Base-by-base conservation (phyloP, 2,329 filamentous ascomycete genomes). In the Camptophora hylomeconis region DNA sequence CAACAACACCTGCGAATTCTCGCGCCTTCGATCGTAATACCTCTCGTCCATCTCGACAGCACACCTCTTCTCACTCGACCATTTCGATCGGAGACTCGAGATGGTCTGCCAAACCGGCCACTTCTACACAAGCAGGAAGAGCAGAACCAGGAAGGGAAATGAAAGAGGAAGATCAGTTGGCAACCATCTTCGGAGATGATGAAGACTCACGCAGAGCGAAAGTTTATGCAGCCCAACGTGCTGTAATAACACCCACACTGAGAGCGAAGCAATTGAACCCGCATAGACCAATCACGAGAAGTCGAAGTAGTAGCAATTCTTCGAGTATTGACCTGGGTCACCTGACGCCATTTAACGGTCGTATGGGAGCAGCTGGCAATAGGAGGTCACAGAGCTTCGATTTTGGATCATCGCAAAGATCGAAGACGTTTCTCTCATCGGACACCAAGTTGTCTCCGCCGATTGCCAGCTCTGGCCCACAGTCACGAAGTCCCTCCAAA, bases 391-490 rank as follows among this genome's bases (percentile, higher is more conserved):
- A 52, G 13, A 61, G 58, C 40, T 58, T 62, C 28, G 58, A 61
- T 34, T 57, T 54, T 30, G 54, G 53, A 20, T 46, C 54, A 17
- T 52, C 53, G 42, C 49, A 44, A 40, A 33, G 46, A 21, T 20
- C 17, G 10, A 38, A 38, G 18, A 17, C 26, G 2, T 13, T 16
- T 4, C 22, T 15, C 16, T 29, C 17, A 15, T 12, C 77, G 55
- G 80, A 89, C 49, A 80, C 83, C 28, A 86, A 84, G 15, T n/a
- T n/a, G n/a, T 86, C 87, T 9, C 87, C 78, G 20, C 87, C 87
- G 4, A 86, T 75, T 16, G 67, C 94, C 19, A 83, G 82, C 18
- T 77, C 68, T 26, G 86, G 86, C 4, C 82, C 86, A 32, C 72
- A 83, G 38, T 59, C 67, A 40, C 45, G 54, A 24, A 28, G 36